These are phyloP conservation scores for Metarhizium anisopliae DNA, from an alignment of 2,329 filamentous ascomycete species.

Conservation along the genomic window DNA sequence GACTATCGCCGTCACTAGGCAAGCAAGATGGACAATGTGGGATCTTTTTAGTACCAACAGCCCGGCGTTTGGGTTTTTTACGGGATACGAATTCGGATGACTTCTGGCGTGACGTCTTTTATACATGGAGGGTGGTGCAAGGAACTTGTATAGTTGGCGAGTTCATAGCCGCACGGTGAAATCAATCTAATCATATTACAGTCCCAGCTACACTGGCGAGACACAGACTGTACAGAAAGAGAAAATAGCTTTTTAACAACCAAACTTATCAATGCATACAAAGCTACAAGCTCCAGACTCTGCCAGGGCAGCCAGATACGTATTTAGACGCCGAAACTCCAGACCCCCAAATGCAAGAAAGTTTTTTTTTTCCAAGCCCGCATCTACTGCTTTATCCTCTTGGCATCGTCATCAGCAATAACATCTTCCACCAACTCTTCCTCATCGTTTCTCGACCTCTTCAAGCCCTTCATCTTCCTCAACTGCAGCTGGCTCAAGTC, in stretches of 20 bases:
- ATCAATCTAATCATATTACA: neutral
- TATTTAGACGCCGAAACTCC: neutral
- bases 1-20: neutral
- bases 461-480: conserved; percentile 98
- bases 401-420: conserved; percentile 28
- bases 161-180: neutral
- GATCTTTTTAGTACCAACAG: neutral
- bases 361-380: neutral
- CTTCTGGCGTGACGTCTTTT: neutral
- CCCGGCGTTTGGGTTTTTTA: neutral
- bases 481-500: conserved; percentile 83
- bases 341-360: neutral
- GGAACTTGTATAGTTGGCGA: neutral
- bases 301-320: neutral
- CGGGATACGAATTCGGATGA: neutral
- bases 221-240: neutral
- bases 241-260: neutral
- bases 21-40: no score
- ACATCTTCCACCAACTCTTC: conserved; percentile 38
- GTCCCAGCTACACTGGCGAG: neutral
- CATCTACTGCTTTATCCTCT: conserved; percentile 25
- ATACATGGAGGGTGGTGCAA: neutral
- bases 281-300: neutral
- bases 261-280: neutral
- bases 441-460: conserved; percentile 62